A percentile compares a stretch with the other conserved stretches of the same genome.
Conservation (phyloP, 306 rosid genomes). For the Bauhinia variegata region DNA sequence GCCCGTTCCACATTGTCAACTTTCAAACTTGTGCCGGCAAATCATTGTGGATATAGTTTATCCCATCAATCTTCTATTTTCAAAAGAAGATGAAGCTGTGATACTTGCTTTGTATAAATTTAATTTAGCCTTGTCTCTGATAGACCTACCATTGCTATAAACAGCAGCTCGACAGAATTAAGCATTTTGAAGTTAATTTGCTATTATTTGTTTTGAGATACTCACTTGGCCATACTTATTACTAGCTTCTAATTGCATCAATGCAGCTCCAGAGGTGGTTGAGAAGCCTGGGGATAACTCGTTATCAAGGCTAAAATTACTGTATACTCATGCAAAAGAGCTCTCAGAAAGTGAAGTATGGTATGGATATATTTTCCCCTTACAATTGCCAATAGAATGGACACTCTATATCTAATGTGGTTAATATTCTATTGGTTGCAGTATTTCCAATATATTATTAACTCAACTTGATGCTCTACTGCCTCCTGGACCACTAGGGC, state of each 20-base stretch:
- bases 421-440: slow-evolving; percentile 43
- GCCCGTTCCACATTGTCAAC: no score
- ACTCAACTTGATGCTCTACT: slow-evolving; percentile 74
- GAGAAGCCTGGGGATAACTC: slow-evolving; percentile 97
- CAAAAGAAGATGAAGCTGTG: no score
- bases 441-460: slow-evolving; percentile 60
- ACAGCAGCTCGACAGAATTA: not conserved
- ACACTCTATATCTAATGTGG: slow-evolving; percentile 26
- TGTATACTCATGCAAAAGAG: slow-evolving; percentile 83
- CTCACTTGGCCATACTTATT: not conserved
- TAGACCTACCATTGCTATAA: no score
- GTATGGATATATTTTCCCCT: slow-evolving; percentile 42
- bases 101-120: no score
- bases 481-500: slow-evolving; percentile 83
- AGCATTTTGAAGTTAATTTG: not conserved
- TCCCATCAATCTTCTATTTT: no score
- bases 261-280: slow-evolving; percentile 90
- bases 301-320: slow-evolving; percentile 57
- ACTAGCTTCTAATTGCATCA: slow-evolving; percentile 8
- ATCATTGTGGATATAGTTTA: no score
- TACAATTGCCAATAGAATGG: slow-evolving; percentile 9
- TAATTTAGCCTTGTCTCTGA: no score
- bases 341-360: slow-evolving; percentile 78
- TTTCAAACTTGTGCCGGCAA: no score
- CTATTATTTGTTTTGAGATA: not conserved